Base-by-base conservation (phyloP, 1,284 basidiomycete species). In the Neonothopanus nambi region DNA sequence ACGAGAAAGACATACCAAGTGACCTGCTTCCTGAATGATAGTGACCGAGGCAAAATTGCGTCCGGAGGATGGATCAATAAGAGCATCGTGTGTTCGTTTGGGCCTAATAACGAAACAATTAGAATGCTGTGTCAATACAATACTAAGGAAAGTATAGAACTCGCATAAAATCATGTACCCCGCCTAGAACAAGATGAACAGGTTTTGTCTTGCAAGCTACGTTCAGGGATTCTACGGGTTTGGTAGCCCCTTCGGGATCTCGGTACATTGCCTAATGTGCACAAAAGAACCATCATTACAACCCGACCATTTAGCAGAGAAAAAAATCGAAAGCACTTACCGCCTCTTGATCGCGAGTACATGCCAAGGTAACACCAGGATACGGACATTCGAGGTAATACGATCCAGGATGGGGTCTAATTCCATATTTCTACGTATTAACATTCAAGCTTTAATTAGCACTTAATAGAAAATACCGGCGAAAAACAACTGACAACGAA, bases 261-360 rank as follows among this genome's bases (percentile, higher is more conserved):
- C 70, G 63, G 58, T 80, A 80, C 78, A 80, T 80, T 0, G 68
- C 72, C 78, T 79, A 28, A 5, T 26, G n/a, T 5, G 3, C 18
- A n/a, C 1, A 15, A 36, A 20, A 21, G 12, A 13, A 33, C 9
- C 30, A 9, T 8, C 8, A 4, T 9, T 4, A 11, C 8, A 9
- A 33, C 5, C 11, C 13, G 3, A 33, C 30, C 3, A 13, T 3
- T 33, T 13, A 33, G 13, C 8, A 42, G 4, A 36, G 28, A 20
- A 44, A 35, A 5, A 5, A 15, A 23, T 4, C 43, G n/a, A 13
- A 33, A 8, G 24, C 2, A 67, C 72, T 56, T 56, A 83, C 83
- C 39, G 71, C 74, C 69, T 85, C 84, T 62, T 85, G 79, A 40
- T 82, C 73, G 17, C 76, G 73, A 1, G 74, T 76, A 57, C 84